These are phyloP conservation scores for Bruguiera parviflora DNA, from an alignment of 345 rosid genomes.

Conservation along the genomic window DNA sequence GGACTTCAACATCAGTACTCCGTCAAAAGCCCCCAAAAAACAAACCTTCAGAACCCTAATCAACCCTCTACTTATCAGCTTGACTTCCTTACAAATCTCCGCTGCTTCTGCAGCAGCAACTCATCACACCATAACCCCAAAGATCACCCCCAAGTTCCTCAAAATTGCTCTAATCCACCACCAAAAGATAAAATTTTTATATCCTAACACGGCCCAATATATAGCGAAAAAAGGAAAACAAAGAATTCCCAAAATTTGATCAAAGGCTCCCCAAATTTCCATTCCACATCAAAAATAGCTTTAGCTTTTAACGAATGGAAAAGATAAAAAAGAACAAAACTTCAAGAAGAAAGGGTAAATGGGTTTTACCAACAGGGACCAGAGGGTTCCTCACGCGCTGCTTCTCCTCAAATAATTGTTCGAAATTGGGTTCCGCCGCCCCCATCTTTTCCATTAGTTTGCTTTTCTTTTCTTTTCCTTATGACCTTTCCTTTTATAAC, in stretches of 20 bases:
- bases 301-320: background rate
- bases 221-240: background rate
- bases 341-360: background rate
- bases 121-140: no score
- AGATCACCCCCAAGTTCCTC: background rate
- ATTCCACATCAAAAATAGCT: background rate
- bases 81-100: no score
- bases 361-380: slow-evolving; percentile 60
- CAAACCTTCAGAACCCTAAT: no score
- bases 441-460: slow-evolving; percentile 32
- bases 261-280: background rate
- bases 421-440: slow-evolving; percentile 46
- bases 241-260: background rate
- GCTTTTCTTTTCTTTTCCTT: no score
- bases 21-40: no score
- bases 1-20: no score
- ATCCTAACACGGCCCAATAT: no score
- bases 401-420: slow-evolving; percentile 55
- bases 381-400: slow-evolving; percentile 63
- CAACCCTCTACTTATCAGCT: no score
- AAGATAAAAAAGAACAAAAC: background rate
- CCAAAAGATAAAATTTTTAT: no score
- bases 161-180: background rate
- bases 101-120: no score
- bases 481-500: no score